Base-by-base conservation (phyloP, 2,329 filamentous ascomycete species). In the Huntiella bhutanensis region DNA sequence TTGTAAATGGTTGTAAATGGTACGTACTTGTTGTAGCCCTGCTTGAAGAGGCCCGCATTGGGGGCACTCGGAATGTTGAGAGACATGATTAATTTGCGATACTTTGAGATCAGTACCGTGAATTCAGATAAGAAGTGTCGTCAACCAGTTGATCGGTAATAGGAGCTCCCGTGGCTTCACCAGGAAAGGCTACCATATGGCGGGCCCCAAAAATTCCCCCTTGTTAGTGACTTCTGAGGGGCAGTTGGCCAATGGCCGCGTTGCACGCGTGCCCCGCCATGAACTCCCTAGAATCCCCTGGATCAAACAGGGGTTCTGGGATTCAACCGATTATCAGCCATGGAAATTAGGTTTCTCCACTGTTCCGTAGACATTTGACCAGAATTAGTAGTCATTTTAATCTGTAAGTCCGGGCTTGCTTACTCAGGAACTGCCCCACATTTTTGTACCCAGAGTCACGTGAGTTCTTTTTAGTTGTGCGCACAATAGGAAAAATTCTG, bases 11-110 rank as follows among this genome's bases (percentile, higher is more conserved):
- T n/a, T 10, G 22, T 28, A 7, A 7, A 15, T 33, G 22, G 55
- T 56, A 65, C 74, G 60, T 75, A 95, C 87, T 82, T 93, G 65
- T 87, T 87, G 68, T 98, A 98, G 58, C 88, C 88, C 57, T 79
- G 72, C 71, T 96, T 96, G 74, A 98, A 96, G 36, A 96, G 75
- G 62, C 82, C 82, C 59, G 82, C 73, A 63, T 95, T 94, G 52
- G 91, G 91, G 57, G 91, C 88, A 64, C 78, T 84, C 53, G 91
- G 91, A 61, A 98, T 92, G 61, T 86, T 84, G 62, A 98, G 77
- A 66, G 91, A 98, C 91, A 98, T 96, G 56, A 54, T 44, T 17
- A 43, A 34, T 33, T n/a, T 49, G 35, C 17, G 43, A 28, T 47
- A 19, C 34, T 28, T 43, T 19, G 41, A 13, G 4, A 43, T n/a